Base-by-base conservation (phyloP, 2,329 filamentous ascomycete species). In the Sporothrix pallida region DNA sequence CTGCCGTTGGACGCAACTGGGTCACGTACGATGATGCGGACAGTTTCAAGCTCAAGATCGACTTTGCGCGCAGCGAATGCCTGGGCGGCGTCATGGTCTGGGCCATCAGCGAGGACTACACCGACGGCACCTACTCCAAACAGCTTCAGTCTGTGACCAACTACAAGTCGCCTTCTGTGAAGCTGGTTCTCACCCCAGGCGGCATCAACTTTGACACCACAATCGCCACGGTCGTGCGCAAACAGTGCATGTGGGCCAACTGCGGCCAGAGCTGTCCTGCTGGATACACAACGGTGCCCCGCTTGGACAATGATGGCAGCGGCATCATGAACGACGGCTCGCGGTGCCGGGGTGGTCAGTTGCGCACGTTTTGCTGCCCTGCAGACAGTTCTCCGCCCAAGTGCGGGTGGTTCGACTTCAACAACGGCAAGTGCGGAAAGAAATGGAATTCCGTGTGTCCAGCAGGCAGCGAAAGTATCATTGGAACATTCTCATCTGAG, bases 1-100 rank as follows among this genome's bases (percentile, higher is more conserved):
- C 58, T 44, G 26, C 31, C 58, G 31, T 63, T 9, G 58, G 58
- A 12, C 58, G 58, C 26, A 63, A 54, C 54, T 71, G 67, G 54
- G 23, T 78, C 15, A 75, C 74, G 1, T 82, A 74, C 72, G 80
- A 81, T 73, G 79, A 81, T 62, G 70, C 58, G 5, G 76, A 80
- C 13, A 79, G 79, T 42, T 75, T 79, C 74, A 50, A 78, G 72
- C 37, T 77, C 54, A 80, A 80, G 75, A 20, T 74, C 50, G 75
- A 81, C 13, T 78, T 74, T 52, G 78, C 78, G 8, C 77, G 77
- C 62, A 46, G 13, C 23, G 65, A 74, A 8, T 79, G 80, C 63
- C 71, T 81, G 4, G 77, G 77, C 8, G 79, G 80, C 9, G 26
- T 69, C 26, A 73, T 75, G 44, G 72, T 76, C 13, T 76, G 75